phyloP scores from a whole-genome alignment of 345 rosid genomes.

The Stellera chamaejasme region DNA sequence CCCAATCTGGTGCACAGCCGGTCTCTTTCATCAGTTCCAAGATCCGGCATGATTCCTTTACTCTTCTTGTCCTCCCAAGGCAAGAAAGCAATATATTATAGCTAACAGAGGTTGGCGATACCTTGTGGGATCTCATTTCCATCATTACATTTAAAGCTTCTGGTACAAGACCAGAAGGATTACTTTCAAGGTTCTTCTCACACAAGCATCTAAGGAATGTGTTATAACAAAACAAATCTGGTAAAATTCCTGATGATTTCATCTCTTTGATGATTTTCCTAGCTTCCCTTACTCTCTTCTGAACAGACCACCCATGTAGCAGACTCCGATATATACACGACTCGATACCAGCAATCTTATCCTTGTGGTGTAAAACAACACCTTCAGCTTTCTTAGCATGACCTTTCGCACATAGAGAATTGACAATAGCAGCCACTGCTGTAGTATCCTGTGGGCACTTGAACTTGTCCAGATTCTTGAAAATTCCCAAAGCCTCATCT shows the following conservation, averaged over 20 bases:
- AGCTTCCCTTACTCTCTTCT: conserved; percentile 59
- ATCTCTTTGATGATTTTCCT: conserved; percentile 65
- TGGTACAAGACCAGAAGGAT: conserved; percentile 82
- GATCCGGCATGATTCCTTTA: conserved; percentile 56
- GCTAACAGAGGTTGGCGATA: conserved; percentile 53
- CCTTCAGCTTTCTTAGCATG: conserved; percentile 79
- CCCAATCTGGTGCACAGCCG: conserved; percentile 54
- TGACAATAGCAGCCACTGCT: conserved; percentile 47
- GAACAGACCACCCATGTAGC: conserved; percentile 61
- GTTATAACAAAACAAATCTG: conserved; percentile 68
- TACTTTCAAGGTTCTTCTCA: conserved; percentile 41
- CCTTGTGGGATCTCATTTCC: conserved; percentile 61
- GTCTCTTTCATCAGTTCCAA: conserved; percentile 66
- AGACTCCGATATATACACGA: conserved; percentile 52
- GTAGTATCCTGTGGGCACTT: conserved; percentile 52
- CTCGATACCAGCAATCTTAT: conserved; percentile 35
- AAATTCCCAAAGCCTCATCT: conserved; percentile 79
- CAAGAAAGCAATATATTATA: conserved; percentile 75
- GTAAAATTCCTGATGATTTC: conserved; percentile 48
- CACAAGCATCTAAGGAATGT: conserved; percentile 68
- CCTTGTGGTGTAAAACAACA: conserved; percentile 63
- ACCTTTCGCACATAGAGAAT: conserved; percentile 70
- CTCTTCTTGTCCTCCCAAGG: conserved; percentile 69
- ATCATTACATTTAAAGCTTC: conserved; percentile 82
- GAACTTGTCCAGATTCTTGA: conserved; percentile 78